Evolutionary conservation across 306 rosid species (phyloP), one percentile per base, ranked within the genome.

Genomic region (Cucurbita pepo): DNA sequence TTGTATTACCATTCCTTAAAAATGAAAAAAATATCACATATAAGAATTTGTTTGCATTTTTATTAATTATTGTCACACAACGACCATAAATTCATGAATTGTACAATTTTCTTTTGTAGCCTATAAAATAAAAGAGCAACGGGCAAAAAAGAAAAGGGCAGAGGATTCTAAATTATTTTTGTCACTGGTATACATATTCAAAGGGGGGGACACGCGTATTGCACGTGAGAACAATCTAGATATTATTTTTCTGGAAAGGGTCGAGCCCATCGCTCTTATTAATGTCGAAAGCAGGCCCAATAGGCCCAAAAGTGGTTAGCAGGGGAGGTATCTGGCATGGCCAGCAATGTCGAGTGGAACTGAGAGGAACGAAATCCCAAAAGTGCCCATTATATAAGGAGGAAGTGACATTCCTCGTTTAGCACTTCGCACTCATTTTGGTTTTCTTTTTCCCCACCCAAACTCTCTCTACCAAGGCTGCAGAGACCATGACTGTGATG

Each of bases 381-480:
- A 69, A 69, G 0, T 69, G 22, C 74, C 76, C 77, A 61, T 60
- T 60, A 62, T 36, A 75, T 53, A 52, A 51, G 5, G 38, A 4
- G 62, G 52, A 52, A 75, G 58, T 18, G 61, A 16, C 78, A 47
- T 75, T 75, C 56, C 73, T 69, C 22, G 73, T 69, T 69, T 30
- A 69, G 43, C 57, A 69, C 79, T 48, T 55, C n/a, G 72, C 77
- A 10, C 69, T 44, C 69, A 51, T 55, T 71, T 48, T 67, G 47
- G 71, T 51, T 81, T 48, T 7, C 45, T 16, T 7, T 37, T 60
- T 61, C 34, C 66, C 11, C 19, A 14, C 60, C 52, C 69, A 12
- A 52, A 75, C 45, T 79, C 77, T 74, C 85, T 77, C 85, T 77
- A 71, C 58, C 69, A 16, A 22, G 45, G 64, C 80, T 62, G 84